Conservation (phyloP, 768 basidiomycete species). For the Mycena latifolia region DNA sequence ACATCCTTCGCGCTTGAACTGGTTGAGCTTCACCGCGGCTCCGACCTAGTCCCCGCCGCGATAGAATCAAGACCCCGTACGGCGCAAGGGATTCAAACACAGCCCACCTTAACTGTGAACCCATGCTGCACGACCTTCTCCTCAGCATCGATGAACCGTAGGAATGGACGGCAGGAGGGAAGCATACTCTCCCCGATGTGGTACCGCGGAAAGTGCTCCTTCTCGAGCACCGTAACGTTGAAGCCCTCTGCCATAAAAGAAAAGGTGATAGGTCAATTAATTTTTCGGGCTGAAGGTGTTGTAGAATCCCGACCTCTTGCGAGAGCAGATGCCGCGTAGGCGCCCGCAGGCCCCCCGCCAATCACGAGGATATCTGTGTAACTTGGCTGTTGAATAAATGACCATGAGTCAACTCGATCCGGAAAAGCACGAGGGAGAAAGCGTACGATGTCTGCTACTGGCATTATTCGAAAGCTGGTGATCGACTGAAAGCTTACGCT, state of each 20-base stretch:
- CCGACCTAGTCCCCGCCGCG: conserved; percentile 44
- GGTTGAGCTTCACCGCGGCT: conserved; percentile 56
- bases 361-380: conserved; percentile 17
- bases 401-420: not conserved
- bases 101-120: conserved; percentile 50
- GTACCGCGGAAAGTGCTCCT: conserved; percentile 46
- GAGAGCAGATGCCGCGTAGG: conserved; percentile 44
- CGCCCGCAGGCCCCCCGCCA: conserved; percentile 44
- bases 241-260: conserved; percentile 43
- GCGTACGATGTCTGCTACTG: not conserved
- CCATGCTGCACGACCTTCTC: conserved; percentile 49
- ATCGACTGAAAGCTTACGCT: not conserved
- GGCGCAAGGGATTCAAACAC: not conserved
- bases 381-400: not conserved
- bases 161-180: conserved; percentile 49
- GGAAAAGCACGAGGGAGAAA: not conserved
- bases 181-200: conserved; percentile 56
- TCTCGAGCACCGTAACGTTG: conserved; percentile 44
- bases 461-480: not conserved
- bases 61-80: conserved; percentile 1
- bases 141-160: conserved; percentile 51
- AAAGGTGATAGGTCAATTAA: not conserved
- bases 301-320: conserved; percentile 7
- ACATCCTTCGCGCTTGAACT: conserved; percentile 53
- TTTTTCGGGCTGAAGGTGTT: not conserved